Evolutionary conservation across 2,329 filamentous ascomycete genomes (phyloP), one percentile per base, ranked within the genome.

Genomic region (Venturia carpophila): DNA sequence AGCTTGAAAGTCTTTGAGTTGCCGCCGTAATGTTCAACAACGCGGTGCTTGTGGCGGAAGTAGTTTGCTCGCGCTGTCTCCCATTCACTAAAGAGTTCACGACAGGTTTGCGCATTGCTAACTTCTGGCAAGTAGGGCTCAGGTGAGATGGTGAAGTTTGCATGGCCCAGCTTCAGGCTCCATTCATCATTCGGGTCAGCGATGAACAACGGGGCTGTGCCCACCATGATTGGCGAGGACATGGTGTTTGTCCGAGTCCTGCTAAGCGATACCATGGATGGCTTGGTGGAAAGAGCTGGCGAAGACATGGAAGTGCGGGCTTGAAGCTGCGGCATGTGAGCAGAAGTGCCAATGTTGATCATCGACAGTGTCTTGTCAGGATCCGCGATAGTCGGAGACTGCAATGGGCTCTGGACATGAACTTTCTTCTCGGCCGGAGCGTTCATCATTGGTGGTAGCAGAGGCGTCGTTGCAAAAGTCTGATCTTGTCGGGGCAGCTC

Each of bases 131-230:
- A 76, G 72, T 96, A 96, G 0, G 92, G 93, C 73, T 87, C 84
- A 0, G 92, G 92, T 27, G 84, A 79, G 70, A 97, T 95, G 70
- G 85, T 92, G 74, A 95, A 97, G 78, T 97, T 96, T 68, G 92
- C 92, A 73, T 97, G 92, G 37, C 93, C 93, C 17, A 97, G 84
- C 65, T 86, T 86, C 71, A 88, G 85, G 0, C 90, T 88, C 93
- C 93, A 97, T 69, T 88, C 86, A 73, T 96, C 91, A 62, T 87
- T 82, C 6, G 86, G 84, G 65, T 89, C 85, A 41, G 74, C 73
- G n/a, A 85, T 78, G 64, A 87, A 78, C 68, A 92, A 85, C 5
- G 84, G 82, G 4, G 87, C 84, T 19, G 89, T 84, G 34, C 86
- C 83, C 4, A 78, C 73, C 47, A 79, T 77, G 75, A 21, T 75